Conservation (phyloP, 768 basidiomycete genomes). For the Boletus fagicola region DNA sequence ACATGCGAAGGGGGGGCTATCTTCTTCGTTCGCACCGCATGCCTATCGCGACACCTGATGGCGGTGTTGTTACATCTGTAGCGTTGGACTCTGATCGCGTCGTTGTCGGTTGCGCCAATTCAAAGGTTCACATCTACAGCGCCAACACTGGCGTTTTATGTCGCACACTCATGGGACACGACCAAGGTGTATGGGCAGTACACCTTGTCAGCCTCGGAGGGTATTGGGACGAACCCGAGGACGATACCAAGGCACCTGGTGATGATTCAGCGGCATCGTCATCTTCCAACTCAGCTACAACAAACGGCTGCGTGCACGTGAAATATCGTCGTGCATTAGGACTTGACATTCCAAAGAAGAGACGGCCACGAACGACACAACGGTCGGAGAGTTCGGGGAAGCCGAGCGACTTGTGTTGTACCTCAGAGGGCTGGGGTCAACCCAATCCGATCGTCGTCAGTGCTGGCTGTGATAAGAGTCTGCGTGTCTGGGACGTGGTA, state of each 20-base stretch:
- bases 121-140: constrained; percentile 82
- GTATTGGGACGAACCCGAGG: constrained; percentile 29
- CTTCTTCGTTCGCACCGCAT: constrained; percentile 66
- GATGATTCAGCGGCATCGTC: constrained; percentile 6
- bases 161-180: constrained; percentile 80
- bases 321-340: constrained; percentile 52
- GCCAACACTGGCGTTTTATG: constrained; percentile 72
- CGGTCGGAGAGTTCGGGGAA: constrained; percentile 27
- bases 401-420: constrained; percentile 55
- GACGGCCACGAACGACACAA: constrained; percentile 22
- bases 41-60: constrained; percentile 39
- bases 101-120: constrained; percentile 85
- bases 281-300: constrained; percentile 4
- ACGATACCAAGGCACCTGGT: constrained; percentile 1
- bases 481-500: constrained; percentile 90
- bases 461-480: constrained; percentile 87
- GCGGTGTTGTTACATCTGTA: constrained; percentile 81
- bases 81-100: constrained; percentile 83
- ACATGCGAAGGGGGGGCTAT: constrained; percentile 76
- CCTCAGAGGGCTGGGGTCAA: constrained; percentile 89
- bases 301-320: constrained; percentile 27
- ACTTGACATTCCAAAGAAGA: constrained; percentile 32
- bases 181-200: constrained; percentile 90
- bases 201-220: constrained; percentile 74
- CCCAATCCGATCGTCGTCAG: constrained; percentile 79